phyloP scores from a whole-genome alignment of 2,329 filamentous ascomycete genomes.

The Aspergillus pseudoglaucus region DNA sequence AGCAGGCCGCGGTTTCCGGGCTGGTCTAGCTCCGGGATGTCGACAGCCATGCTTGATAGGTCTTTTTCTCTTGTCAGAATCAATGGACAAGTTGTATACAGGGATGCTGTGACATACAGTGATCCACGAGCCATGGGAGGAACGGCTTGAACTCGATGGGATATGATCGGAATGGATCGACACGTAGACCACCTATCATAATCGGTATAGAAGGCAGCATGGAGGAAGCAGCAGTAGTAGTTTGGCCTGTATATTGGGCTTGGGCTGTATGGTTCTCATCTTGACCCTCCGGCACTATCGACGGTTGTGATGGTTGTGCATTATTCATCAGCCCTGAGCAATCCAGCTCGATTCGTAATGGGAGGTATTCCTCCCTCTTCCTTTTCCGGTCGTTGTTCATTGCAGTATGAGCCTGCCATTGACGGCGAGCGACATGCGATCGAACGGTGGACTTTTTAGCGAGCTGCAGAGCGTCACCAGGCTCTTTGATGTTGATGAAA shows the following conservation, averaged over 20 bases:
- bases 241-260: no score
- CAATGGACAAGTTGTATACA: not conserved
- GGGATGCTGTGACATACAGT: constrained; percentile 21
- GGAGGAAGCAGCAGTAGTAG: no score
- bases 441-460: constrained; percentile 18
- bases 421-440: constrained; percentile 20
- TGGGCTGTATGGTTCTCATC: not conserved
- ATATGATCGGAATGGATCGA: constrained; percentile 29
- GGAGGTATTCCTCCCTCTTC: not conserved
- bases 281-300: not conserved
- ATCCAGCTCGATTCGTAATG: not conserved
- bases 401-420: constrained; percentile 13
- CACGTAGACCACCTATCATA: constrained; percentile 19
- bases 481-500: constrained; percentile 22
- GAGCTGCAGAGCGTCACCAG: constrained; percentile 19
- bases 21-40: constrained; percentile 38
- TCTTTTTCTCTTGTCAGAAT: constrained; percentile 15
- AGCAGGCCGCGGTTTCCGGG: constrained; percentile 27
- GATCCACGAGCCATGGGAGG: constrained; percentile 25
- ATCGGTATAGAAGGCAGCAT: constrained; percentile 6
- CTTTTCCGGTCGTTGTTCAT: constrained; percentile 1
- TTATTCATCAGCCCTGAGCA: not conserved
- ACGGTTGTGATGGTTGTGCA: not conserved
- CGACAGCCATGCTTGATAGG: constrained; percentile 33
- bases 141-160: constrained; percentile 32